Evolutionary conservation across 148 eudicot genomes (phyloP).

Genomic region (Cornus controversa): DNA sequence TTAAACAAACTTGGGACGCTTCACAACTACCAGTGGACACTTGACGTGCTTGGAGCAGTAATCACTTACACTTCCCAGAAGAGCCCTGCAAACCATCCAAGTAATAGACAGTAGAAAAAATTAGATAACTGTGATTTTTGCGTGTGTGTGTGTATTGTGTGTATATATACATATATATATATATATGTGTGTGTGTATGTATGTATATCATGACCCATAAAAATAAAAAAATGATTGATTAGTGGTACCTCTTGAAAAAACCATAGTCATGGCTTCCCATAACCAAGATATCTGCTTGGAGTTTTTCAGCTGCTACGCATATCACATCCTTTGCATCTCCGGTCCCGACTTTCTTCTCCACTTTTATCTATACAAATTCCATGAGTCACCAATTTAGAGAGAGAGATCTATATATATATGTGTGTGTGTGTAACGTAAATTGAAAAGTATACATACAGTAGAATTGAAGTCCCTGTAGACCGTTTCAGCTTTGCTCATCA

Average conservation of each 20-base stretch:
- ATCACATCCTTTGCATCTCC: constrained; percentile 81
- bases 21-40: constrained; percentile 74
- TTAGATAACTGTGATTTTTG: too few relatives aligned
- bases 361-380: constrained; percentile 40
- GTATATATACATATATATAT: neutral
- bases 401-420: constrained; percentile 7
- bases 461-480: constrained; percentile 42
- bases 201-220: neutral
- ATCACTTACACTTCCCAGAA: constrained; percentile 79
- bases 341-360: constrained; percentile 71
- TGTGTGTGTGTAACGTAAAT: neutral
- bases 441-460: constrained; percentile 6
- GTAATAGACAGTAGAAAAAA: too few relatives aligned
- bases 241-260: constrained; percentile 67
- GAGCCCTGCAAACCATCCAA: constrained; percentile 41
- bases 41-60: constrained; percentile 69
- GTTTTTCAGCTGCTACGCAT: constrained; percentile 58
- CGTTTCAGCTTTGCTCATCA: constrained; percentile 67
- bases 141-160: too few relatives aligned
- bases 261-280: constrained; percentile 93
- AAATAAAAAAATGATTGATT: neutral
- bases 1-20: constrained; percentile 32
- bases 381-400: neutral
- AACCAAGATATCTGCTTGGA: constrained; percentile 65
- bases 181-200: too few relatives aligned